Evolutionary conservation across 192 early-diverging fungal species (phyloP).

Genomic region (Dimargaris cristalligena): DNA sequence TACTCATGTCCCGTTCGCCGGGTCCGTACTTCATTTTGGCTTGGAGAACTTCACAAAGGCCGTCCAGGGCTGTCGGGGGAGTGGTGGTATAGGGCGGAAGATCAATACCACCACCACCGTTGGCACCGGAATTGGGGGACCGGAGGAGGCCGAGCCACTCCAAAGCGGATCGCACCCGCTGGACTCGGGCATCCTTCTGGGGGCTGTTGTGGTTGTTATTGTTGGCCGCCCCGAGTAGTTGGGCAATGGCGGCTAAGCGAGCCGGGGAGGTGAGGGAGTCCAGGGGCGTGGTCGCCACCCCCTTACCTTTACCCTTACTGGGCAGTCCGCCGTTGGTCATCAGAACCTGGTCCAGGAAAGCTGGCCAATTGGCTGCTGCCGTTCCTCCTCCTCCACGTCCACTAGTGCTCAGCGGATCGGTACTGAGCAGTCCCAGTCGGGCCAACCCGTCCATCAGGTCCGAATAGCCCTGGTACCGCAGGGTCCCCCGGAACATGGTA

Average conservation of each 20-base stretch:
- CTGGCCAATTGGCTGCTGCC: slow-evolving; percentile 19
- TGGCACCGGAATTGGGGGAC: not conserved
- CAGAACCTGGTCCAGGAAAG: slow-evolving; percentile 26
- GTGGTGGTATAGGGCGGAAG: too few relatives aligned
- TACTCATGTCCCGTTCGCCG: slow-evolving; percentile 83
- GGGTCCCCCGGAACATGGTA: slow-evolving; percentile 90
- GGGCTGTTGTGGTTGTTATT: slow-evolving; percentile 14
- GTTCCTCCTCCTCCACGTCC: too few relatives aligned
- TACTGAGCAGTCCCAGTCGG: slow-evolving; percentile 61
- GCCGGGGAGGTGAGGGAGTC: not conserved
- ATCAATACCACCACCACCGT: slow-evolving; percentile 13
- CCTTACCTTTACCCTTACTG: not conserved
- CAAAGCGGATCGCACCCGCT: slow-evolving; percentile 34
- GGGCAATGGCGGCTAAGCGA: slow-evolving; percentile 17
- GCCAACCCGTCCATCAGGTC: slow-evolving; percentile 69
- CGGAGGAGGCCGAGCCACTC: slow-evolving; percentile 31
- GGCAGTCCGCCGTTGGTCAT: slow-evolving; percentile 14
- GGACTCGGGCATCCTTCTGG: not conserved
- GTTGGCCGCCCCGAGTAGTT: slow-evolving; percentile 22
- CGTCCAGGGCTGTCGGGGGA: slow-evolving; percentile 51
- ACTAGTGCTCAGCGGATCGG: slow-evolving; percentile 19
- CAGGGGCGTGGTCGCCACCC: slow-evolving; percentile 11
- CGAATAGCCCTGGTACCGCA: slow-evolving; percentile 81
- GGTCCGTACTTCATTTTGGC: slow-evolving; percentile 52
- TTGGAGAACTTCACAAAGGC: slow-evolving; percentile 66